These are phyloP conservation scores for Rhizopogon roseolus DNA, from an alignment of 768 basidiomycete species.

Conservation along the genomic window DNA sequence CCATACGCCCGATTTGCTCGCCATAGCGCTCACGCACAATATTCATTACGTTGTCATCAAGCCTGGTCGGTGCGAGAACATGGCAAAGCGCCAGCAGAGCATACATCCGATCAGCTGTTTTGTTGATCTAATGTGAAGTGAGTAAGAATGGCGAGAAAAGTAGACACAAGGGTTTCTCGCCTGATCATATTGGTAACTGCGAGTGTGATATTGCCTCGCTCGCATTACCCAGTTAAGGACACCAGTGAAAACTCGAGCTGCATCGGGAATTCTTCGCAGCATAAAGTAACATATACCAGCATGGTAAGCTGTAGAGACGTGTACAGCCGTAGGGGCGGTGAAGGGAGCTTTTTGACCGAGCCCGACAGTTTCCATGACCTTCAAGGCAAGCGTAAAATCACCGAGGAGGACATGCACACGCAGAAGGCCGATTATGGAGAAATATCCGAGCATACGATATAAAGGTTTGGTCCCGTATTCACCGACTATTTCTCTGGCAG, in stretches of 20 bases:
- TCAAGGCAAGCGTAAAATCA: conserved; percentile 91
- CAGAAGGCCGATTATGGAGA: conserved; percentile 91
- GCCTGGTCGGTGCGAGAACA: conserved; percentile 83
- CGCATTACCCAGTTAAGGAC: conserved; percentile 94
- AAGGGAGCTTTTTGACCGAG: conserved; percentile 91
- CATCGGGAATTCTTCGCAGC: conserved; percentile 91
- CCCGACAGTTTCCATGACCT: conserved; percentile 92
- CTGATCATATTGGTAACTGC: conserved; percentile 96
- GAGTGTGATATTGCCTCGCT: conserved; percentile 94
- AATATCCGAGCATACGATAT: conserved; percentile 95
- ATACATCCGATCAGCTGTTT: conserved; percentile 97
- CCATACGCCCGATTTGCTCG: conserved; percentile 87
- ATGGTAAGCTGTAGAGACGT: conserved; percentile 93
- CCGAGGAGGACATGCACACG: conserved; percentile 95
- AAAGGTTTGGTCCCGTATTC: conserved; percentile 89
- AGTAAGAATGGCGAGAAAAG: not conserved
- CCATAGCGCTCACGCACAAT: conserved; percentile 89
- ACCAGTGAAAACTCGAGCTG: conserved; percentile 88
- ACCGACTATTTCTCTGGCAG: conserved; percentile 72
- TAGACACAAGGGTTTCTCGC: conserved; percentile 30
- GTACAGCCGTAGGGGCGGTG: conserved; percentile 93
- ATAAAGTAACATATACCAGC: conserved; percentile 97
- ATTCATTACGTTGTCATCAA: conserved; percentile 93
- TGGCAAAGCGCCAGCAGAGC: conserved; percentile 93
- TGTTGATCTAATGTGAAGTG: conserved; percentile 74